A percentile compares a stretch with the other conserved stretches of the same genome.
phyloP scores from a whole-genome alignment of 1,284 basidiomycete genomes.

The Cutaneotrichosporon sp. region DNA sequence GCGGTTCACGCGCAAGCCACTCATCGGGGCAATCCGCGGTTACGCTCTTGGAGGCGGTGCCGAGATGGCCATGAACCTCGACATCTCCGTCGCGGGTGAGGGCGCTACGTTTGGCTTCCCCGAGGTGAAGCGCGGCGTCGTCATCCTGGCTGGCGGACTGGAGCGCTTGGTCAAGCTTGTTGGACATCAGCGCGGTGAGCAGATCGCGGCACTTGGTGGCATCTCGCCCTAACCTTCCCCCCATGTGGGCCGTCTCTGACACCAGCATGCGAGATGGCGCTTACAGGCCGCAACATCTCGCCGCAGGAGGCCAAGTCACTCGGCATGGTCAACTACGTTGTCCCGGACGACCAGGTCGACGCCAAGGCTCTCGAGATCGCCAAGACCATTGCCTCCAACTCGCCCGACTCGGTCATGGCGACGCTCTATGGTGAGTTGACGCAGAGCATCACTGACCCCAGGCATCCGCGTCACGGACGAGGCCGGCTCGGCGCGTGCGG shows the following conservation, averaged over 20 bases:
- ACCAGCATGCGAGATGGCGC: slow-evolving; percentile 19
- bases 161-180: slow-evolving; percentile 22
- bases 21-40: slow-evolving; percentile 26
- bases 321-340: slow-evolving; percentile 26
- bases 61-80: slow-evolving; percentile 25
- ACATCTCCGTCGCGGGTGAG: slow-evolving; percentile 23
- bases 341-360: slow-evolving; percentile 25
- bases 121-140: slow-evolving; percentile 26
- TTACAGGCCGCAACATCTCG: slow-evolving; percentile 23
- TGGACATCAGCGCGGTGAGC: slow-evolving; percentile 22
- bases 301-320: slow-evolving; percentile 19
- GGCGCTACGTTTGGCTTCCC: slow-evolving; percentile 21
- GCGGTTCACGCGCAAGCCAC: slow-evolving; percentile 25
- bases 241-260: neutral
- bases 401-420: slow-evolving; percentile 22
- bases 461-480: slow-evolving; percentile 24
- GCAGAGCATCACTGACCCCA: no score
- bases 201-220: no score
- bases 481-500: slow-evolving; percentile 6
- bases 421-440: slow-evolving; percentile 21
- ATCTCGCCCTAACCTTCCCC: no score
- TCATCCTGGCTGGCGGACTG: slow-evolving; percentile 20
- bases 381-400: slow-evolving; percentile 18
- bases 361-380: slow-evolving; percentile 19
- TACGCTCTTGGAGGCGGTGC: slow-evolving; percentile 23